Percentiles rank a stretch among this genome's conserved stretches.
Evolutionary conservation across 768 basidiomycete genomes (phyloP).

Genomic region (Galerina sulciceps): DNA sequence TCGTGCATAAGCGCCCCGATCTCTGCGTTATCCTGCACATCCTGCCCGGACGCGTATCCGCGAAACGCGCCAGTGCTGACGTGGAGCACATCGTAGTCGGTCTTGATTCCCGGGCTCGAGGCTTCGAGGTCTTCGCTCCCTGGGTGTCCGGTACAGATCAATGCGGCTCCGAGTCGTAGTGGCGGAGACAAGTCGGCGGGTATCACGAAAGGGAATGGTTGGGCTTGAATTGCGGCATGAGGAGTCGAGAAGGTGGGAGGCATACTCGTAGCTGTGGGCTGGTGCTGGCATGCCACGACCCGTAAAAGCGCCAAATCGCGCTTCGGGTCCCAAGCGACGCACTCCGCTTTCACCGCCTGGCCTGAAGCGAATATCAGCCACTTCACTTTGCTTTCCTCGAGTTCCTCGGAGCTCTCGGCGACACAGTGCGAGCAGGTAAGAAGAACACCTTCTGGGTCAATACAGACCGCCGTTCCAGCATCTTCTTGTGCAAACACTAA

Average conservation of each 20-base stretch:
- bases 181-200: neutral
- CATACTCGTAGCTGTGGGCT: neutral
- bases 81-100: constrained; percentile 4
- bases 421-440: constrained; percentile 1
- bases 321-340: constrained; percentile 5
- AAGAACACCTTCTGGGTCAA: neutral
- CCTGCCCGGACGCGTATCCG: constrained; percentile 1
- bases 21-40: constrained; percentile 2
- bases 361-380: constrained; percentile 4
- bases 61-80: neutral
- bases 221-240: neutral
- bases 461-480: neutral
- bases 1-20: constrained; percentile 8
- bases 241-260: neutral
- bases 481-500: neutral
- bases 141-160: constrained; percentile 1
- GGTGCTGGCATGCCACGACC: neutral
- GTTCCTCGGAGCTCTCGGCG: neutral
- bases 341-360: constrained; percentile 1
- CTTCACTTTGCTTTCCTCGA: neutral
- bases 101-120: constrained; percentile 1
- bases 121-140: constrained; percentile 7
- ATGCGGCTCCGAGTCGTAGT: neutral
- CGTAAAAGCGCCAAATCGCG: constrained; percentile 6
- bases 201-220: neutral